Conservation (phyloP, 345 rosid species). For the Euclidium syriacum region DNA sequence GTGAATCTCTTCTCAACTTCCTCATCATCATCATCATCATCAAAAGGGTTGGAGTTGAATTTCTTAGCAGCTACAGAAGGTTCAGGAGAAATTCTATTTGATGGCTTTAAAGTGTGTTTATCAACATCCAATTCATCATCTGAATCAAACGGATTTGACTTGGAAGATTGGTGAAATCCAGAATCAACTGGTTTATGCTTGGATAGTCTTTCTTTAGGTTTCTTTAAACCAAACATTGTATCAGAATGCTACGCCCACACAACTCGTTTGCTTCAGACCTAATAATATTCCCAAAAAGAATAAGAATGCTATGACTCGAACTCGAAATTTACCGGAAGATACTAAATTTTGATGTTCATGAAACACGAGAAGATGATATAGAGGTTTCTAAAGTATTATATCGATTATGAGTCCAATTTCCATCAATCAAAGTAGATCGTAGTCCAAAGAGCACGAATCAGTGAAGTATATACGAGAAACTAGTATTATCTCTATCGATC, state of each 20-base stretch:
- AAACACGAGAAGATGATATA: neutral
- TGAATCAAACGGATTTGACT: conserved; percentile 79
- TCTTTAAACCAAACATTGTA: conserved; percentile 55
- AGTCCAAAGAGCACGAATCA: neutral
- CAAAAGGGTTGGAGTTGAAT: conserved; percentile 49
- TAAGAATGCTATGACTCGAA: neutral
- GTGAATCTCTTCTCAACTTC: conserved; percentile 33
- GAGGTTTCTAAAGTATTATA: neutral
- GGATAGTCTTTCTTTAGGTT: conserved; percentile 38
- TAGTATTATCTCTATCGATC: neutral
- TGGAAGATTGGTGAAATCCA: conserved; percentile 30
- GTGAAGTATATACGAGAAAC: neutral
- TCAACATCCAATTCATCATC: conserved; percentile 49
- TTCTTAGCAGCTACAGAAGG: conserved; percentile 28
- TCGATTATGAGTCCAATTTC: neutral
- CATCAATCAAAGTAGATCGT: neutral
- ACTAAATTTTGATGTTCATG: neutral
- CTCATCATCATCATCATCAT: conserved; percentile 2
- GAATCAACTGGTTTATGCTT: conserved; percentile 45
- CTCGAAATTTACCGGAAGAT: neutral
- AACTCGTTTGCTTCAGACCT: neutral
- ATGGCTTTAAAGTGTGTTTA: conserved; percentile 40
- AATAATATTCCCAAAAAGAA: neutral
- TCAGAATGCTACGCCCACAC: neutral
- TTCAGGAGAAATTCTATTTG: conserved; percentile 52